Conservation (phyloP, 1,284 basidiomycete species). For the Anthracocystis panici-leucophaei region DNA sequence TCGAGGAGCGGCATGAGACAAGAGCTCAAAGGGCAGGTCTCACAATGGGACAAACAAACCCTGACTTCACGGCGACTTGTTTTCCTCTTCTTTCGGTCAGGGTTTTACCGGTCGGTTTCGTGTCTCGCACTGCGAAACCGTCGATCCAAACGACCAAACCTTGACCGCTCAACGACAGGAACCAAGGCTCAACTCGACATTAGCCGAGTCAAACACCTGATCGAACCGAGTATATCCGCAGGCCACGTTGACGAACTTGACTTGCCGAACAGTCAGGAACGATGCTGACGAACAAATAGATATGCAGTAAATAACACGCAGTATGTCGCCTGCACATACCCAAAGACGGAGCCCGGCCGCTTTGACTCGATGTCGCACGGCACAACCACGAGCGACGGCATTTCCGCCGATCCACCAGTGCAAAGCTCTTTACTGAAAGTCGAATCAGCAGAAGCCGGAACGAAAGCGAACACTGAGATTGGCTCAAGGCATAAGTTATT, state of each 20-base stretch:
- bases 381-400: background rate
- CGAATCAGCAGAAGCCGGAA: too few relatives aligned
- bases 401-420: background rate
- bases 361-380: background rate
- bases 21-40: background rate
- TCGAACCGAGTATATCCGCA: background rate
- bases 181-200: background rate
- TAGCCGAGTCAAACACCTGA: background rate
- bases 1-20: background rate
- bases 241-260: background rate
- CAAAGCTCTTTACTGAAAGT: too few relatives aligned
- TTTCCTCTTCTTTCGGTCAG: background rate
- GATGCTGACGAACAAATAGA: background rate
- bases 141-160: background rate
- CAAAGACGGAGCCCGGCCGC: background rate
- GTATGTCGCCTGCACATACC: too few relatives aligned
- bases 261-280: background rate
- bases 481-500: too few relatives aligned
- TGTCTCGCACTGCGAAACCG: background rate
- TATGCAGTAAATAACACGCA: too few relatives aligned
- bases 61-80: slow-evolving; percentile 8
- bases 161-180: background rate
- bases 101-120: background rate
- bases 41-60: slow-evolving; percentile 9
- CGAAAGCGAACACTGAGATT: too few relatives aligned